phyloP scores from a whole-genome alignment of 2,329 filamentous ascomycete genomes.

The Curvularia hawaiiensis region DNA sequence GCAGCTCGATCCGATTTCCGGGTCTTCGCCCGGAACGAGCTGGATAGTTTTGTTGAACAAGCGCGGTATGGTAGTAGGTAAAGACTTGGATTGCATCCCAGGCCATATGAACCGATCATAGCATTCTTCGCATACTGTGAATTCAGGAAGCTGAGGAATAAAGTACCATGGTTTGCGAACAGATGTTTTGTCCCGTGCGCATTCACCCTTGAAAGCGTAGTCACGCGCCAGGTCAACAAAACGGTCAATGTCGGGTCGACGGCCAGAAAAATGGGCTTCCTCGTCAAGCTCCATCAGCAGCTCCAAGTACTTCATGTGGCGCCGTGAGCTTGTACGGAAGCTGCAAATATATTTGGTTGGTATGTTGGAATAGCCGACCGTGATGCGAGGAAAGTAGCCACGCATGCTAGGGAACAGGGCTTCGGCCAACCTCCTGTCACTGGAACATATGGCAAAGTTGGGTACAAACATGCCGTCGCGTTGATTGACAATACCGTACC shows the following conservation, averaged over 20 bases:
- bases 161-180: conserved; percentile 74
- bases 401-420: conserved; percentile 73
- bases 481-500: conserved; percentile 77
- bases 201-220: conserved; percentile 57
- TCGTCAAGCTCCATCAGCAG: conserved; percentile 60
- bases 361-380: conserved; percentile 40
- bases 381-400: conserved; percentile 63
- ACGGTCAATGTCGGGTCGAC: conserved; percentile 60
- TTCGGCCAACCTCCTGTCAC: conserved; percentile 75
- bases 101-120: conserved; percentile 81
- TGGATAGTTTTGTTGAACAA: conserved; percentile 61
- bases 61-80: conserved; percentile 46
- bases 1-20: conserved; percentile 59
- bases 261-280: conserved; percentile 40
- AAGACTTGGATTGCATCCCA: conserved; percentile 55
- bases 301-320: conserved; percentile 63
- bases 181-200: conserved; percentile 66
- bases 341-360: conserved; percentile 65
- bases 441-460: conserved; percentile 76
- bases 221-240: conserved; percentile 68
- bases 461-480: conserved; percentile 66
- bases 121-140: conserved; percentile 87
- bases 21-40: conserved; percentile 57
- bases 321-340: conserved; percentile 66
- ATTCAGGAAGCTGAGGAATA: conserved; percentile 74